Percentiles rank a stretch among this genome's conserved stretches.
phyloP scores from a whole-genome alignment of 2,329 filamentous ascomycete species.

The Fusarium nematophilum region DNA sequence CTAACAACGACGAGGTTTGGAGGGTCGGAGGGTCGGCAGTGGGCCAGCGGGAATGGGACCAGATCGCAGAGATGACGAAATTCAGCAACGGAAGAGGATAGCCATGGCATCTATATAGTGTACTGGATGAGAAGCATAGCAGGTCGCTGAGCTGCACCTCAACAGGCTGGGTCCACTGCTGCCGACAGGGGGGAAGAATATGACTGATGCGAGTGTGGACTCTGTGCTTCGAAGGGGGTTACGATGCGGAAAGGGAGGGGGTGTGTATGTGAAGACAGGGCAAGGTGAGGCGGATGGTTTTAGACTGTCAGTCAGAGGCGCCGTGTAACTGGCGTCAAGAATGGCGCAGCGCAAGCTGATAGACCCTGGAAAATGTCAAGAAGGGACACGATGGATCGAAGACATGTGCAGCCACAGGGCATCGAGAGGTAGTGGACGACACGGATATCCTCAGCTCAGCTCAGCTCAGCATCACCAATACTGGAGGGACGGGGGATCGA shows the following conservation, averaged over 20 bases:
- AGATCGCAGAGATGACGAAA: conserved; percentile 43
- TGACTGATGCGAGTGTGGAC: conserved; percentile 39
- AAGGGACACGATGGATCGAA: conserved; percentile 12
- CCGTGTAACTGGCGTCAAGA: conserved; percentile 38
- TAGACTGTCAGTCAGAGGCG: conserved; percentile 36
- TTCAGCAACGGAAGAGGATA: conserved; percentile 34
- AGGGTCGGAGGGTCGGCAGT: conserved; percentile 26
- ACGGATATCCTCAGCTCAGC: neutral
- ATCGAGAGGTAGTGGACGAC: conserved; percentile 11
- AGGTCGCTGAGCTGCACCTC: conserved; percentile 21
- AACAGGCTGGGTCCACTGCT: conserved; percentile 39
- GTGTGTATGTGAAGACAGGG: conserved; percentile 33
- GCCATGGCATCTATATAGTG: conserved; percentile 42
- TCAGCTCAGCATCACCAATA: conserved; percentile 9
- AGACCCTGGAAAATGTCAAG: conserved; percentile 11
- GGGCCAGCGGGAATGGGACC: conserved; percentile 37
- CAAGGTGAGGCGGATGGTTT: conserved; percentile 42
- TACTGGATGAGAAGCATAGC: conserved; percentile 34
- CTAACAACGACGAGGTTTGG: conserved; percentile 24
- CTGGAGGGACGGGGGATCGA: conserved; percentile 6
- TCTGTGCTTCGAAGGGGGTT: conserved; percentile 26
- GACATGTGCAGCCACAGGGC: conserved; percentile 18
- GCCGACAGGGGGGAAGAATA: conserved; percentile 36
- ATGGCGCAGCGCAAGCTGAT: conserved; percentile 14
- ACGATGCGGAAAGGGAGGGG: conserved; percentile 27